Base-by-base conservation (phyloP, 2,329 filamentous ascomycete species). In the Colletotrichum chrysophilum region DNA sequence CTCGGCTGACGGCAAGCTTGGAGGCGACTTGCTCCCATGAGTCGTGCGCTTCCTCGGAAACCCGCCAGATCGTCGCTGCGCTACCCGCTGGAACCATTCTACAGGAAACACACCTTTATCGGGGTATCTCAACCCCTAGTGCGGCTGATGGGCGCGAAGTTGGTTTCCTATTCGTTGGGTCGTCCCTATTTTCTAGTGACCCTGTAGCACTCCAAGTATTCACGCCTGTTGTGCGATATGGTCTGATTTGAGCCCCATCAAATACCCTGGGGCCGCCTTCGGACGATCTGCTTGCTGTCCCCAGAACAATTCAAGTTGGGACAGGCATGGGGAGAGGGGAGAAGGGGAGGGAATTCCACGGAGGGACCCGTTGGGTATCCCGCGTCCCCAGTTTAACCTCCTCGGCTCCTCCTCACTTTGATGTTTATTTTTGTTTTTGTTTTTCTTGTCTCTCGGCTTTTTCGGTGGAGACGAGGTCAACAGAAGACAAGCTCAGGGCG, bases 1-100 rank as follows among this genome's bases (percentile, higher is more conserved):
- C 55, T 72, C 36, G 70, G 73, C 55, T 65, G 69, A 73, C 70
- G 70, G n/a, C 30, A 56, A 60, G 73, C 64, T 48, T 24, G 24
- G 52, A 43, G 32, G 58, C 56, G 28, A 56, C 18, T 21, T 13
- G 5, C 14, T 52, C 26, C 34, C 14, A 24, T 16, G 56, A 72
- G 52, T 72, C 56, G 55, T 67, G 43, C 43, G 56, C 61, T 18
- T 67, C 32, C 16, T 34, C 3, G 18, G 38, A 32, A 48, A 8
- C 26, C 67, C 66, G 58, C 43, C 24, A 32, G 24, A 68, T 75
- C 73, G 69, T 34, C 73, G 52, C 65, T 43, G 62, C 21, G n/a
- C 24, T 43, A n/a, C 36, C 32, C 30, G 14, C 38, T 14, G 4
- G n/a, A 68, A 48, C n/a, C n/a, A 34, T 30, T 13, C 36, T 16